Conservation (phyloP, 208 protist genomes). For the Leishmania amazonensis region DNA sequence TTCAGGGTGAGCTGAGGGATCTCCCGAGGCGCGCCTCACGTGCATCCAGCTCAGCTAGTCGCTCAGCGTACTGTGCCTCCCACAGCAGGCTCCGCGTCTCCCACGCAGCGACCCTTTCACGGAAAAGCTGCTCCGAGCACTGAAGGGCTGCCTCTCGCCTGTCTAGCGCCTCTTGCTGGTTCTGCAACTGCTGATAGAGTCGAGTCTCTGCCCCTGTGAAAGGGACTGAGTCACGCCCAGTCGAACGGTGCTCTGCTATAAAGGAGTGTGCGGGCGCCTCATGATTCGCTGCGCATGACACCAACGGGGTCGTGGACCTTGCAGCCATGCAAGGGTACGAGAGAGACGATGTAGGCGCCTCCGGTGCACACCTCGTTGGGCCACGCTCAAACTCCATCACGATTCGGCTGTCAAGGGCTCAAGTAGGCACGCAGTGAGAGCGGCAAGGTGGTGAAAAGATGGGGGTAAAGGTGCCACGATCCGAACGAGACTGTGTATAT, state of each 20-base stretch:
- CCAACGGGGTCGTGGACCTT: background rate
- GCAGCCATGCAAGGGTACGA: background rate
- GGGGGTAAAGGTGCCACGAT: background rate
- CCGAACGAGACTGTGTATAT: background rate
- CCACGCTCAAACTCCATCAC: conserved; percentile 21
- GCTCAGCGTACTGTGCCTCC: conserved; percentile 16
- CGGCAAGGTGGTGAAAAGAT: background rate
- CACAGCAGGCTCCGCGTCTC: conserved; percentile 15
- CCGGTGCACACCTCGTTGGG: conserved; percentile 8
- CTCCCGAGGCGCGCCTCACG: conserved; percentile 11
- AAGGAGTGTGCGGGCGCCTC: background rate
- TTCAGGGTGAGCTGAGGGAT: background rate
- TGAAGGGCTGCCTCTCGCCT: background rate
- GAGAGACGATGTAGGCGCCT: background rate
- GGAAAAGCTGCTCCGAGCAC: background rate
- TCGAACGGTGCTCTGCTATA: background rate
- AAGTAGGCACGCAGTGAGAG: background rate
- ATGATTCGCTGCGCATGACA: background rate
- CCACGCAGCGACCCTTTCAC: conserved; percentile 8
- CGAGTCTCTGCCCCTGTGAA: background rate
- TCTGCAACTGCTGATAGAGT: background rate
- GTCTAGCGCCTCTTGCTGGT: background rate
- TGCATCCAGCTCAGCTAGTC: conserved; percentile 5
- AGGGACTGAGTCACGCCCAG: background rate
- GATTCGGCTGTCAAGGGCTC: background rate